Base-by-base conservation (phyloP, 768 basidiomycete species). In the Agaricus blazei region DNA sequence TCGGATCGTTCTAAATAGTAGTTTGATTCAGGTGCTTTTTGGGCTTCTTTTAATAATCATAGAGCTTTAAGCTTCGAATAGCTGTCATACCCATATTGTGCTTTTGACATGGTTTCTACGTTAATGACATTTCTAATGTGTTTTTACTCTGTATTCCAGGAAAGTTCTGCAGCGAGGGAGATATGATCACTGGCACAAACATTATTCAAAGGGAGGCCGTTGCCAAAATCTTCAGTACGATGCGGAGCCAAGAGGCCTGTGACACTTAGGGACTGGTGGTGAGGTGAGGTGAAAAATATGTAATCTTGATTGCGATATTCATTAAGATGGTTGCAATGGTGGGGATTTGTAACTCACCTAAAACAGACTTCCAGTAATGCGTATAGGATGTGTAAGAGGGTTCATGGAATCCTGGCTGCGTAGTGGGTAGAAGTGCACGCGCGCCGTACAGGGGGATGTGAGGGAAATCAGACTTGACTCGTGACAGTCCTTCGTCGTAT, bases 311-410 rank as follows among this genome's bases (percentile, higher is more conserved):
- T 34, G 34, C 34, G 34, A 2, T 47, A 27, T 54, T 51, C 14
- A 56, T 50, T 47, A 54, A 27, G 52, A 15, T 27, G 8, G 36
- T 12, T 42, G 45, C 11, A 29, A 29, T 31, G 51, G 15, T 12
- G 34, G 29, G 43, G 29, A 14, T 12, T 9, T n/a, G 19, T 28
- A 34, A 51, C 73, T 58, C 61, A 88, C 93, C 93, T 65, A 95
- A 66, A 3, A 88, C 87, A 8, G 87, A 71, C 63, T 88, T 82
- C 91, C 92, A 95, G 63, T 85, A 86, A 67, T 90, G 83, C 0
- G 95, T 93, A 64, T 87, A 96, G 65, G 87, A 90, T 37, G 94
- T 95, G 74, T 85, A 98, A 67, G 83, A 79, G 3, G 93, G 93
- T 65, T 95, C 92, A 65, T 79, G 69, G 9, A 69, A 73, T 3